Evolutionary conservation across 352 stramenopile genomes (phyloP).

Genomic region (Pelagophyceae sp.): DNA sequence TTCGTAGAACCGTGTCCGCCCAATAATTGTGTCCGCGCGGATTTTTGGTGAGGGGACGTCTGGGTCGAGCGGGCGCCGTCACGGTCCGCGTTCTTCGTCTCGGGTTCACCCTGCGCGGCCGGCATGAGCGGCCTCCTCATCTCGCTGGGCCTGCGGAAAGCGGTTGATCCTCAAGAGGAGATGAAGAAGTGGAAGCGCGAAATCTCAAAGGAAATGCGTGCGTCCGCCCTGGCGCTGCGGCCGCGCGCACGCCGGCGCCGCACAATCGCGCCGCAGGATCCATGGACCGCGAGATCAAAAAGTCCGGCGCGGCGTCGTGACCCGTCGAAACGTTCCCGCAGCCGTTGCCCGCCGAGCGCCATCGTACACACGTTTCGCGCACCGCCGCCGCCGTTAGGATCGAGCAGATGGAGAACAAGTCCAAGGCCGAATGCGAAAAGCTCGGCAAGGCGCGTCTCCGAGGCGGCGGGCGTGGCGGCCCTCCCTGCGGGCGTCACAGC

Average conservation of each 20-base stretch:
- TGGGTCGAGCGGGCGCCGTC: too few relatives aligned
- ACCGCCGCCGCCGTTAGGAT: too few relatives aligned
- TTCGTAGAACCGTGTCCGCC: too few relatives aligned
- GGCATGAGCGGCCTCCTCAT: neutral
- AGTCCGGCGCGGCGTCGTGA: neutral
- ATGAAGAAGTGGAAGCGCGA: constrained; percentile 18
- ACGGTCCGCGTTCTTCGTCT: too few relatives aligned
- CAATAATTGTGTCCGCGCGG: too few relatives aligned
- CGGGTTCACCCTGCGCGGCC: too few relatives aligned
- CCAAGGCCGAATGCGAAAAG: constrained; percentile 36
- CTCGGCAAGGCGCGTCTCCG: constrained; percentile 31
- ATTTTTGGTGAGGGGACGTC: too few relatives aligned
- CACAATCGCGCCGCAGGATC: neutral
- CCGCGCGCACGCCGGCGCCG: too few relatives aligned
- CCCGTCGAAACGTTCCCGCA: too few relatives aligned
- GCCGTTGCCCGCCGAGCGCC: too few relatives aligned
- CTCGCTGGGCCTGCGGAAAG: neutral
- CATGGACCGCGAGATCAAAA: constrained; percentile 10
- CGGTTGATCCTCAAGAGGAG: neutral
- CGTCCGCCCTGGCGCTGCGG: neutral
- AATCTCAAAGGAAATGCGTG: neutral
- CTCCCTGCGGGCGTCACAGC: neutral
- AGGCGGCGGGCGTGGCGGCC: constrained; percentile 9
- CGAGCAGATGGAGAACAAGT: constrained; percentile 36
- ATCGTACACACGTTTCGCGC: too few relatives aligned